Base-by-base conservation (phyloP, 106 monocot genomes). In the Acorus calamus region DNA sequence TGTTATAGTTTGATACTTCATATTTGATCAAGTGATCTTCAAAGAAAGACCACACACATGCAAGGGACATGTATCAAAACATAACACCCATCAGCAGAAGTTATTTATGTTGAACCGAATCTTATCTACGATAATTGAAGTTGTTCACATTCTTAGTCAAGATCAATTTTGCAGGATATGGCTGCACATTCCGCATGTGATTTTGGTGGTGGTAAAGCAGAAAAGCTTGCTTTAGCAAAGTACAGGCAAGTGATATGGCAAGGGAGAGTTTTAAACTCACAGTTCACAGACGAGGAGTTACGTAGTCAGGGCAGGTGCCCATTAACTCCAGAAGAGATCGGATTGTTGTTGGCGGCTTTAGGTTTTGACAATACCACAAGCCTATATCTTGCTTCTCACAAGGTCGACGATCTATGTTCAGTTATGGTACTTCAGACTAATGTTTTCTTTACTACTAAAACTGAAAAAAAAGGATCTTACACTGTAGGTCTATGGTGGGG, bases 131-230 rank as follows among this genome's bases (percentile, higher is more conserved):
- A 28, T 28, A 28, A 28, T 28, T 28, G 28, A 28, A 28, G 28
- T 28, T 28, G 0, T 28, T 28, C 28, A 28, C 28, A 28, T 28
- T 28, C 28, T 28, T 28, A 28, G 28, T 0, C 28, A 28, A 28
- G 28, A 28, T 28, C 28, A 28, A 28, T 28, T 28, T 28, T 74
- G 63, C 73, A 94, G 94, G 94, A 94, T 65, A 94, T 94, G 93
- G 94, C 94, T 66, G 94, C 94, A 12, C 94, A 94, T 75, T 94
- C 89, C 11, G 94, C 86, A 2, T 89, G 94, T 55, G 94, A 94
- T 74, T 94, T 94, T 78, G 89, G 89, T 61, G 94, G 94, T 53
- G 94, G 94, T 2, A 94, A 83, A 87, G 84, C 80, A 52, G 94
- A 94, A 62, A 86, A 77, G 71, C 61, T 94, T 12, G 82, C 94